Base-by-base conservation (phyloP, 2,329 filamentous ascomycete species). In the Hymenoscyphus salicellus region DNA sequence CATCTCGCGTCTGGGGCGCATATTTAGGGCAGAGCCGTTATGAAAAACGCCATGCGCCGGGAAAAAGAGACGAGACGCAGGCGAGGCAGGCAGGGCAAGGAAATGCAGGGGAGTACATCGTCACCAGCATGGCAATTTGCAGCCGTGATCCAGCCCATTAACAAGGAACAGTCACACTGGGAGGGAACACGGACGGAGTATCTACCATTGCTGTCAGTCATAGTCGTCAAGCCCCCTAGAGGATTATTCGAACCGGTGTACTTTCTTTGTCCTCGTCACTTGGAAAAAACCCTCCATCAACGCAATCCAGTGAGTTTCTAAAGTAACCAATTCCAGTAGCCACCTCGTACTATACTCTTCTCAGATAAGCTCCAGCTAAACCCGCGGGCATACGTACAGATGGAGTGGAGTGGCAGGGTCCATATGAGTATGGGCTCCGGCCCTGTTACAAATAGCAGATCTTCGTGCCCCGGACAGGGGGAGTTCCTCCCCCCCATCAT, bases 1-100 rank as follows among this genome's bases (percentile, higher is more conserved):
- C 58, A 64, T 26, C 52, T 59, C 41, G 59, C 63, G 66, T 64
- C 64, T 65, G 38, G 61, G 61, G 66, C 63, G 63, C 64, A 66
- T 63, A 60, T 60, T 61, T 46, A 58, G 60, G 60, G 32, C 52
- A 36, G 49, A 49, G 32, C 46, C 10, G 46, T 52, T 52, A 14
- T 26, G 28, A n/a, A 20, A 56, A 11, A 20, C 10, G 38, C 59
- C 26, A 41, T 46, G 26, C 28, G 33, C 33, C 41, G 16, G 16
- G 60, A 23, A 33, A 55, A 20, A 55, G 5, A 38, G 57, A 36
- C 23, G 36, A 36, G 46, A 14, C 46, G 20, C 23, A 26, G 28
- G 28, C 55, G 17, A 32, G 55, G 26, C 55, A 57, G 16, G 55
- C 55, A 32, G 28, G 55, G 55, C 55, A 32, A 33, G 26, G 7